Conservation (phyloP, 305 asterid genomes). For the Coffea humblotiana region DNA sequence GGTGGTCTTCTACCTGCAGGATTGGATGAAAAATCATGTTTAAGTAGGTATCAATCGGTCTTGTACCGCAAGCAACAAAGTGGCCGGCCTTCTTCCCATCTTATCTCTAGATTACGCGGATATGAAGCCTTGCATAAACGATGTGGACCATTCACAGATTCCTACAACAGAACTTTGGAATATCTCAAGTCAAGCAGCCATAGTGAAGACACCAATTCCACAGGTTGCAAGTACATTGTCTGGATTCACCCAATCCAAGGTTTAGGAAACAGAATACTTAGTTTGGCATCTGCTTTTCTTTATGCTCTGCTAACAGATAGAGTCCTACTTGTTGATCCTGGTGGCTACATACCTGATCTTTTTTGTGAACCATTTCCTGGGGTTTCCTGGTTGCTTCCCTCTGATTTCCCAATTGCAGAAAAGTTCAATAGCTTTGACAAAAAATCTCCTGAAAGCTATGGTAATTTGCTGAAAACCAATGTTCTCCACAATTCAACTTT, state of each 20-base stretch:
- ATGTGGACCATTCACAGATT: conserved; percentile 69
- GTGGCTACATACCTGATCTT: conserved; percentile 51
- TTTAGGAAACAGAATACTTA: conserved; percentile 67
- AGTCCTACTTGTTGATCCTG: conserved; percentile 61
- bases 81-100: conserved; percentile 55
- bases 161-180: conserved; percentile 48
- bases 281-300: conserved; percentile 70
- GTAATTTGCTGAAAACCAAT: conserved; percentile 40
- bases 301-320: conserved; percentile 77
- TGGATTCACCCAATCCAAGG: conserved; percentile 64
- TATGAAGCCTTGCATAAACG: conserved; percentile 68
- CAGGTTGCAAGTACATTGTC: conserved; percentile 61
- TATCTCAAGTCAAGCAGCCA: conserved; percentile 40
- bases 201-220: conserved; percentile 16
- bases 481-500: conserved; percentile 7
- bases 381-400: conserved; percentile 27
- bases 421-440: neutral
- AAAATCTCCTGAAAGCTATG: conserved; percentile 41
- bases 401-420: conserved; percentile 15
- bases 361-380: conserved; percentile 88
- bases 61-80: conserved; percentile 35
- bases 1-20: conserved; percentile 63
- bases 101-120: conserved; percentile 60
- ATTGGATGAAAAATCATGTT: conserved; percentile 59
- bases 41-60: conserved; percentile 62